Percentiles rank a stretch among this genome's conserved stretches.
phyloP scores from a whole-genome alignment of 2,329 filamentous ascomycete genomes.

The Fusarium sp. region DNA sequence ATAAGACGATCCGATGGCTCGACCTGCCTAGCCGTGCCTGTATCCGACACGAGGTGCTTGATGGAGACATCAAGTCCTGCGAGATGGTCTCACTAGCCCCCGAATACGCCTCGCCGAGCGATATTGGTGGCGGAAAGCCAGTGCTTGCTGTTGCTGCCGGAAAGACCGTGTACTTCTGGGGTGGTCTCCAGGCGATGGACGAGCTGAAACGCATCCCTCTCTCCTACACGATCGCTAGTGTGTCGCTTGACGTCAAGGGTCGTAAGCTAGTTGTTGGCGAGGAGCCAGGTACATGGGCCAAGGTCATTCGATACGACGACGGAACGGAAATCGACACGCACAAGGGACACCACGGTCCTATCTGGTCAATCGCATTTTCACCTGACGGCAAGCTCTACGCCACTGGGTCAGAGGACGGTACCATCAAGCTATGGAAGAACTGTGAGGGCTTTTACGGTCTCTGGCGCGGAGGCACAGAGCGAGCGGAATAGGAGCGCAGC shows the following conservation, averaged over 20 bases:
- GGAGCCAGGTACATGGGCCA: constrained; percentile 95
- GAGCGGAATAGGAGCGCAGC: constrained; percentile 55
- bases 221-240: constrained; percentile 89
- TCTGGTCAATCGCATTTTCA: constrained; percentile 96
- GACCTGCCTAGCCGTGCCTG: constrained; percentile 84
- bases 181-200: constrained; percentile 77
- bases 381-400: constrained; percentile 97
- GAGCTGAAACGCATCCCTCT: constrained; percentile 85
- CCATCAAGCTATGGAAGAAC: constrained; percentile 91
- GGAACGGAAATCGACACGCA: constrained; percentile 89
- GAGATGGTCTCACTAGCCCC: constrained; percentile 83
- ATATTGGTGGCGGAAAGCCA: constrained; percentile 76
- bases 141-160: constrained; percentile 94
- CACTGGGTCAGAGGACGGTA: constrained; percentile 96
- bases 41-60: constrained; percentile 82
- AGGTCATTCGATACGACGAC: constrained; percentile 90
- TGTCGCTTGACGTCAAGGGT: constrained; percentile 86
- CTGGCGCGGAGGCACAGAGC: constrained; percentile 68
- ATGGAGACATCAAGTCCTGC: constrained; percentile 91
- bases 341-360: constrained; percentile 96
- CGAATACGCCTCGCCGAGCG: constrained; percentile 69
- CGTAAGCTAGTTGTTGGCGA: constrained; percentile 91
- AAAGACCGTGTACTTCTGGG: constrained; percentile 93
- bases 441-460: constrained; percentile 76
- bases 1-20: constrained; percentile 95